Evolutionary conservation across 768 basidiomycete genomes (phyloP).

Genomic region (Kondoa subrosea): DNA sequence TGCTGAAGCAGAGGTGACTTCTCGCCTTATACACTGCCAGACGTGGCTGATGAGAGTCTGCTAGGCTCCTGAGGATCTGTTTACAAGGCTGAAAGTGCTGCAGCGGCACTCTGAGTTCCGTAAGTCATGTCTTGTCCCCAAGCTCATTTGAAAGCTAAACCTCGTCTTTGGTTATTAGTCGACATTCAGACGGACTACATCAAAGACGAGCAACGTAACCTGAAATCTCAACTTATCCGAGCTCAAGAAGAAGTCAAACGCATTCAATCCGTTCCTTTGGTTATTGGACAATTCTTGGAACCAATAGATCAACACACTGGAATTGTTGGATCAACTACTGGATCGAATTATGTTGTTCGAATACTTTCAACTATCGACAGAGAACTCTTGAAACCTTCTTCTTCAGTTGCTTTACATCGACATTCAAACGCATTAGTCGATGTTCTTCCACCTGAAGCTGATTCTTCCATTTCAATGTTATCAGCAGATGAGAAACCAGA

Average conservation of each 20-base stretch:
- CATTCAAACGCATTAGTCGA: conserved; percentile 98
- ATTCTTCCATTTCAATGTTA: conserved; percentile 87
- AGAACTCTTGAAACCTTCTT: conserved; percentile 89
- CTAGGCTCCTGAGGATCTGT: conserved; percentile 66
- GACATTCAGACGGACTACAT: conserved; percentile 76
- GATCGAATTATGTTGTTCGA: conserved; percentile 93
- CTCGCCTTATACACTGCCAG: too few relatives aligned
- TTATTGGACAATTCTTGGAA: conserved; percentile 98
- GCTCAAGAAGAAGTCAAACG: conserved; percentile 99
- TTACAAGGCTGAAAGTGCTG: conserved; percentile 93
- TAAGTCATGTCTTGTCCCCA: conserved; percentile 31
- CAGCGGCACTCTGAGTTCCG: conserved; percentile 88
- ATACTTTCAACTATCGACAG: conserved; percentile 93
- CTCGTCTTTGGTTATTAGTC: conserved; percentile 35
- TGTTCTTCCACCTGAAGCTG: conserved; percentile 93
- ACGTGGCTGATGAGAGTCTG: too few relatives aligned
- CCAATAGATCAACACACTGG: conserved; percentile 94
- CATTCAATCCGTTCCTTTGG: conserved; percentile 93
- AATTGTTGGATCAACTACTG: conserved; percentile 94
- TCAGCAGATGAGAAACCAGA: conserved; percentile 88
- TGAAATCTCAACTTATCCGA: conserved; percentile 92
- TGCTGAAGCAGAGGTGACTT: background rate
- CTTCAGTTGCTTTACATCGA: conserved; percentile 93
- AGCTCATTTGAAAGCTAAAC: background rate
- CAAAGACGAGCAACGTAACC: conserved; percentile 93